Evolutionary conservation across 331 rosid genomes (phyloP).

Genomic region (Dryas integrifolia): DNA sequence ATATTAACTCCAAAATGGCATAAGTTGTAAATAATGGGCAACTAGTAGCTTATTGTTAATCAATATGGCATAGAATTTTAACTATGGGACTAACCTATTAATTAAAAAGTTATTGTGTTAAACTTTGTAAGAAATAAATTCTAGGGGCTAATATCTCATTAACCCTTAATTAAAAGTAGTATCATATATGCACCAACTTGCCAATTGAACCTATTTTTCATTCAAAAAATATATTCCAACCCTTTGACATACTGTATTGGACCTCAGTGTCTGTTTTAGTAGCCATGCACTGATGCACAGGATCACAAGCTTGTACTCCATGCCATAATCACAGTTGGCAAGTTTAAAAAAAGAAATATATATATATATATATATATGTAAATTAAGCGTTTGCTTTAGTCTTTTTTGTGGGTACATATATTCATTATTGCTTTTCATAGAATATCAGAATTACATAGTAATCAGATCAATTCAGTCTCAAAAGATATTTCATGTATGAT

Average conservation of each 20-base stretch:
- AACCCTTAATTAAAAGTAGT: no score
- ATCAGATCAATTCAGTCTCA: not conserved
- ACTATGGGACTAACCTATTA: no score
- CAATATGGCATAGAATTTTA: no score
- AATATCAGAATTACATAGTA: not conserved
- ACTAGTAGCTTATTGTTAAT: no score
- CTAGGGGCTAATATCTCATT: no score
- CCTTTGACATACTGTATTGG: conserved; percentile 27
- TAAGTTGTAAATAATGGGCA: no score
- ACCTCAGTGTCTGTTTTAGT: conserved; percentile 21
- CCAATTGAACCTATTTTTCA: conserved; percentile 15
- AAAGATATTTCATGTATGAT: no score
- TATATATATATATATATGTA: not conserved
- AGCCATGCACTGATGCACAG: conserved; percentile 15
- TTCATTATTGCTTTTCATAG: no score
- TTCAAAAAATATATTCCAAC: conserved; percentile 12
- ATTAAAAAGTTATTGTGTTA: no score
- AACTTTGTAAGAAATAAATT: no score
- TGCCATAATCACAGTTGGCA: conserved; percentile 6
- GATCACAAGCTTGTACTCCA: not conserved
- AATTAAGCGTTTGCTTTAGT: not conserved
- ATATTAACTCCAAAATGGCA: no score
- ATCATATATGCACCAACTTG: conserved; percentile 32
- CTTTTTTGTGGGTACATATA: not conserved
- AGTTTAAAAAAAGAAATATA: not conserved